Percentiles rank a stretch among this genome's conserved stretches.
phyloP scores from a whole-genome alignment of 2,329 filamentous ascomycete species.

The Septoria linicola region DNA sequence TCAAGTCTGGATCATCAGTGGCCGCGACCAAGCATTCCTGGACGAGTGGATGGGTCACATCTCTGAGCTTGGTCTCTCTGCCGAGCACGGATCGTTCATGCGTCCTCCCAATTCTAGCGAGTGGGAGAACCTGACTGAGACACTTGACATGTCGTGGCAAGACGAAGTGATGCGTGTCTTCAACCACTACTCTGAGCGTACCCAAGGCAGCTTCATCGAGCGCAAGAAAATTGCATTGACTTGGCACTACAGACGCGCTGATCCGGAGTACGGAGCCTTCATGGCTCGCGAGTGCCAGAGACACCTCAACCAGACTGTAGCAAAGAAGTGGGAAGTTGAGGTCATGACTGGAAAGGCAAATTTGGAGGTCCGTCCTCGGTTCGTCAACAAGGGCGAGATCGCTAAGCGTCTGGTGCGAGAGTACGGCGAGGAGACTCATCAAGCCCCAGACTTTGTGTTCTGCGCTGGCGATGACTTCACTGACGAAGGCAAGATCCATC shows the following conservation, averaged over 20 bases:
- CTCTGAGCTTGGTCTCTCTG: conserved; percentile 82
- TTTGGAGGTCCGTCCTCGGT: conserved; percentile 90
- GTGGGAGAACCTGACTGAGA: conserved; percentile 88
- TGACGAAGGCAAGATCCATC: conserved; percentile 71
- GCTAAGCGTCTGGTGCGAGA: conserved; percentile 76
- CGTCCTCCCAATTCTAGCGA: conserved; percentile 70
- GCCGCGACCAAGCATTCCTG: conserved; percentile 87
- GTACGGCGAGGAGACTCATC: conserved; percentile 59
- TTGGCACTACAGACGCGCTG: conserved; percentile 93
- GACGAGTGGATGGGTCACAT: conserved; percentile 93
- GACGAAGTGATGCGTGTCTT: conserved; percentile 79
- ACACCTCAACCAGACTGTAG: conserved; percentile 74
- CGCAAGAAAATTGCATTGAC: conserved; percentile 91
- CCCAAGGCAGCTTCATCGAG: conserved; percentile 91
- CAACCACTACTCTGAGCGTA: conserved; percentile 82
- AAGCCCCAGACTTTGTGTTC: conserved; percentile 77
- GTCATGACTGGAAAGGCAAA: conserved; percentile 98
- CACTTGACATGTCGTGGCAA: conserved; percentile 90
- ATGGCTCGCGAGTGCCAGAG: conserved; percentile 78
- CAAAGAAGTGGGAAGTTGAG: conserved; percentile 81
- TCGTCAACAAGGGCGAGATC: conserved; percentile 98
- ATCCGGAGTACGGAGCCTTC: conserved; percentile 78
- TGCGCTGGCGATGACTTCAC: conserved; percentile 96
- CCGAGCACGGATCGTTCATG: conserved; percentile 96
- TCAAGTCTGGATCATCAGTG: conserved; percentile 97